Base-by-base conservation (phyloP, 1,284 basidiomycete species). In the Boletellus dicymbophilus region DNA sequence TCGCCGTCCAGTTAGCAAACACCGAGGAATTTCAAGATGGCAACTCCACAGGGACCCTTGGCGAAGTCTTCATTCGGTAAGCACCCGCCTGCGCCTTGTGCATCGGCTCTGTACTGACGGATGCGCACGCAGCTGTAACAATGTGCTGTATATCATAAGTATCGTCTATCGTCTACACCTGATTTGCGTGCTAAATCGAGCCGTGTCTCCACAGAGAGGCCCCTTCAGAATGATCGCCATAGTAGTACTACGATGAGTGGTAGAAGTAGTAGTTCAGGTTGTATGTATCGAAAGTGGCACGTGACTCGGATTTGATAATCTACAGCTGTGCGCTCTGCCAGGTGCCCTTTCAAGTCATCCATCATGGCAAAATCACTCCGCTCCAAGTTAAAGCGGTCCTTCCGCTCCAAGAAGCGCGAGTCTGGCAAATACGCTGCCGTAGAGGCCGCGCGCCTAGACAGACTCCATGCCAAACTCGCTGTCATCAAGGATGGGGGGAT, bases 11-110 rank as follows among this genome's bases (percentile, higher is more conserved):
- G 63, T 16, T 99, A 46, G 95, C 95, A 38, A 98, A 99, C 71
- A 95, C 97, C 3, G 97, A 99, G 72, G 97, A 99, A 73, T 96
- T 92, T 63, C 94, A 98, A 72, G 92, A 98, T 63, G 96, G 95
- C 44, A 86, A 93, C 70, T 95, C 94, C 15, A 97, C 94, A 61
- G 97, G 97, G 41, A 89, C 94, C 20, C 77, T 99, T 23, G 97
- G 97, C 58, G 97, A 99, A 75, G 95, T 99, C 46, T 98, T 99
- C 74, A 98, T 99, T 67, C 84, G 96, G 89, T 93, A 62, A 56
- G 87, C 69, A 9, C 18, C 5, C 20, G 36, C 20, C 37, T 27
- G 11, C 22, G 4, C 22, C 15, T 31, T 13, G 23, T n/a, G 16
- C 6, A 18, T 2, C 11, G 13, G 37, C 43, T 25, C 33, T 25